Conservation (phyloP, 768 basidiomycete genomes). For the Mycena leptocephala region DNA sequence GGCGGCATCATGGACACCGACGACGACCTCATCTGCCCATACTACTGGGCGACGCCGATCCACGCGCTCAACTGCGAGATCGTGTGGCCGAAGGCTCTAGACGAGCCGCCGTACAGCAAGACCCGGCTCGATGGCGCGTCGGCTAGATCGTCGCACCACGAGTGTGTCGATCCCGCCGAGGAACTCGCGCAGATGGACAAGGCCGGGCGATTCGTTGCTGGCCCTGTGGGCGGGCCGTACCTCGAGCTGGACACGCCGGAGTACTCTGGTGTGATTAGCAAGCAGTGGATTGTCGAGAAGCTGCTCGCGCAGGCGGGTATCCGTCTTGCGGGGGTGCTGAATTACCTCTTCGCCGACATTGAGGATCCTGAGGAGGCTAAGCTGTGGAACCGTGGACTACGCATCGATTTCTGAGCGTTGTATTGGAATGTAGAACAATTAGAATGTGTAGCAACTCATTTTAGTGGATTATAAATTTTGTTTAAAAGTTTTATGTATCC, state of each 20-base stretch:
- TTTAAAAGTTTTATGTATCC: no score
- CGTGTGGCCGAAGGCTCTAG: constrained; percentile 84
- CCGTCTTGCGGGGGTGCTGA: constrained; percentile 87
- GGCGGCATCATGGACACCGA: constrained; percentile 53
- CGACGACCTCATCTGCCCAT: constrained; percentile 80
- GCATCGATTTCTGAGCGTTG: constrained; percentile 8
- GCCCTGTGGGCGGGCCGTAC: constrained; percentile 44
- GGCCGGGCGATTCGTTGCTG: constrained; percentile 25
- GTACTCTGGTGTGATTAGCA: constrained; percentile 80
- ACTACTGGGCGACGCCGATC: constrained; percentile 82
- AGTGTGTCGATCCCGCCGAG: constrained; percentile 3
- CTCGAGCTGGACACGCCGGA: constrained; percentile 87
- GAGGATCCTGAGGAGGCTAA: constrained; percentile 36
- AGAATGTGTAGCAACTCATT: neutral
- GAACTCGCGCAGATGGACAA: constrained; percentile 30
- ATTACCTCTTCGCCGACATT: constrained; percentile 74
- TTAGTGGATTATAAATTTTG: neutral
- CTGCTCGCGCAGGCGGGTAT: constrained; percentile 88
- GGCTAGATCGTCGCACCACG: neutral
- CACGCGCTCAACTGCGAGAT: constrained; percentile 88
- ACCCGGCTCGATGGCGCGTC: constrained; percentile 37
- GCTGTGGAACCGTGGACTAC: constrained; percentile 24
- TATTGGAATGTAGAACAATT: neutral
- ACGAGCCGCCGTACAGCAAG: constrained; percentile 59
- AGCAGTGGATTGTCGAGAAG: constrained; percentile 84